Evolutionary conservation across 805 yeast genomes (phyloP).

Genomic region (Yarrowia sp.): DNA sequence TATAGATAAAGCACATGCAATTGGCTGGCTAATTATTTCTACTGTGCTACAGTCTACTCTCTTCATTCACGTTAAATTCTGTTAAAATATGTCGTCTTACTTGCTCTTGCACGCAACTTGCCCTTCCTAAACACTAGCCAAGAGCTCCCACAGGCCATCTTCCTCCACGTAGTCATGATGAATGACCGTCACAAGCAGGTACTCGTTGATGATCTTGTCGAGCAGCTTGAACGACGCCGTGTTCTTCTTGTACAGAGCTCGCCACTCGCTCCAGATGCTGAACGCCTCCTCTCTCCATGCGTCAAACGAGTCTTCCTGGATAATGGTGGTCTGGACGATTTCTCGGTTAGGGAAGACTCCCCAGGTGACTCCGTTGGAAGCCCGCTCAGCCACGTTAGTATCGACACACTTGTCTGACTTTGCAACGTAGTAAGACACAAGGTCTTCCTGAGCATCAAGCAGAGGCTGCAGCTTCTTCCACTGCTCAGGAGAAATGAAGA

Average conservation of each 20-base stretch:
- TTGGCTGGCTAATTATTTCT: too few species aligned
- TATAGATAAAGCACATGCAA: too few species aligned
- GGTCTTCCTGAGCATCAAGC: constrained; percentile 47
- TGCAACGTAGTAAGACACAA: constrained; percentile 72
- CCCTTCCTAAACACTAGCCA: constrained; percentile 5
- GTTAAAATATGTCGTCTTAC: background rate
- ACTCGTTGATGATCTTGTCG: constrained; percentile 56
- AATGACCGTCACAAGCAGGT: constrained; percentile 77
- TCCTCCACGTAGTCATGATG: constrained; percentile 79
- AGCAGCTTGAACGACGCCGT: constrained; percentile 59
- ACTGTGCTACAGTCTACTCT: too few species aligned
- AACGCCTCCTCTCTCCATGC: constrained; percentile 98
- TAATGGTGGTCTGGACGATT: constrained; percentile 85
- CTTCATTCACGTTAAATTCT: too few species aligned
- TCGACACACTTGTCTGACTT: constrained; percentile 52
- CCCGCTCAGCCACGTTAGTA: constrained; percentile 55
- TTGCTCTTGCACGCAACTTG: background rate
- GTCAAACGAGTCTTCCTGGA: constrained; percentile 86
- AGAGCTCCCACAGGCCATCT: constrained; percentile 62
- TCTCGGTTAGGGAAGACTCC: constrained; percentile 93
- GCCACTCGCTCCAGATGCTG: constrained; percentile 90
- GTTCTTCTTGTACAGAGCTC: constrained; percentile 62
- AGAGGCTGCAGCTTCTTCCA: constrained; percentile 62
- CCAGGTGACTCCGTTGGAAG: constrained; percentile 91
- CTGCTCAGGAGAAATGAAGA: constrained; percentile 68